Conservation (phyloP, 495 filamentous ascomycete species). For the Acidiella bohemica region DNA sequence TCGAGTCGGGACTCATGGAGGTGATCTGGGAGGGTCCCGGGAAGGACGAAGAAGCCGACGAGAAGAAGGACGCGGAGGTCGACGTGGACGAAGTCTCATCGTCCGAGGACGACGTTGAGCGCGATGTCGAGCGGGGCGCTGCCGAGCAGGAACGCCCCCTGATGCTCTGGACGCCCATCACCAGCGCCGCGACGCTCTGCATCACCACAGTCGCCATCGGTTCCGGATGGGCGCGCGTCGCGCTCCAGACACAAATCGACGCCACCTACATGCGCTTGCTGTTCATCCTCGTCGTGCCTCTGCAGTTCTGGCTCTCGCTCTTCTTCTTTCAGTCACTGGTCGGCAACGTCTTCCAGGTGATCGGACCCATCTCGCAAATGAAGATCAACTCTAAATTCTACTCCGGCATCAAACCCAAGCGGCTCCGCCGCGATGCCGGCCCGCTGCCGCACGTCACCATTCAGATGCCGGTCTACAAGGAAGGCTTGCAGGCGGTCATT, state of each 20-base stretch:
- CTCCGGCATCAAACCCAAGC: conserved; percentile 38
- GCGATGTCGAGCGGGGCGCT: conserved; percentile 25
- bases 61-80: conserved; percentile 28
- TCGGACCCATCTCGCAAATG: conserved; percentile 47
- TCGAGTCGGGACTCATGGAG: conserved; percentile 61
- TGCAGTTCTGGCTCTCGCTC: conserved; percentile 45
- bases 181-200: conserved; percentile 38
- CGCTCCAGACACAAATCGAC: conserved; percentile 40
- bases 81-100: conserved; percentile 26
- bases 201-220: conserved; percentile 42
- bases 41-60: conserved; percentile 8
- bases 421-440: conserved; percentile 33
- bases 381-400: conserved; percentile 46
- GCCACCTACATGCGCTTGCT: conserved; percentile 34
- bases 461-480: conserved; percentile 66
- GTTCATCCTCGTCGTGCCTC: conserved; percentile 34
- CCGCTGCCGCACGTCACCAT: conserved; percentile 56
- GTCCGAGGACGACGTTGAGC: conserved; percentile 30
- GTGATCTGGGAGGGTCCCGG: conserved; percentile 41
- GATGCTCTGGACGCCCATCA: conserved; percentile 36
- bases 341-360: conserved; percentile 41
- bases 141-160: conserved; percentile 32
- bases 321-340: conserved; percentile 51
- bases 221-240: conserved; percentile 41
- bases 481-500: conserved; percentile 50